Evolutionary conservation across 2,329 filamentous ascomycete genomes (phyloP).

Genomic region (Xylaria multiplex): DNA sequence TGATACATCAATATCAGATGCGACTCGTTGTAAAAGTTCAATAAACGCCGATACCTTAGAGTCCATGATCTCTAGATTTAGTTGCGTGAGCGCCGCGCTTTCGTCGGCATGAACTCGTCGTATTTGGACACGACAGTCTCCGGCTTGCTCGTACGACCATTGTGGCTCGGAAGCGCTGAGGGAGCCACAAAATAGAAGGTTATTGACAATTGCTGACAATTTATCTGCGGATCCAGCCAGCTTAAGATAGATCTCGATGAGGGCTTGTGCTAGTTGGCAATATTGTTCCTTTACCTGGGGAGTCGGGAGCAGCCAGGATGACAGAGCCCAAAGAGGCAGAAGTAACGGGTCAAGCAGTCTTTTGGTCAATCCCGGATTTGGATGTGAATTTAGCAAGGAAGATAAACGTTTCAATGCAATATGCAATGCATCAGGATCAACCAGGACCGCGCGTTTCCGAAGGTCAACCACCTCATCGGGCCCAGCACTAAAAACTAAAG

Average conservation of each 20-base stretch:
- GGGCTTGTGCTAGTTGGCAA: constrained; percentile 57
- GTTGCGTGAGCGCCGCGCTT: constrained; percentile 32
- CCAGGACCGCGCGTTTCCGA: constrained; percentile 55
- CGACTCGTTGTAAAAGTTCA: constrained; percentile 59
- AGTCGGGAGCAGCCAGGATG: constrained; percentile 59
- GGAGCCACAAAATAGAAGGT: constrained; percentile 67
- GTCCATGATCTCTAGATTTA: constrained; percentile 59
- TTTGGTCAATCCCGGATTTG: constrained; percentile 72
- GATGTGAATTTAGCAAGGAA: constrained; percentile 69
- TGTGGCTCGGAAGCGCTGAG: constrained; percentile 43
- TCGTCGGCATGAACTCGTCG: constrained; percentile 48
- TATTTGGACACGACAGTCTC: constrained; percentile 63
- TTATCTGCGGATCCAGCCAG: constrained; percentile 64
- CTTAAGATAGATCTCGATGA: constrained; percentile 68
- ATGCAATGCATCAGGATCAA: constrained; percentile 59
- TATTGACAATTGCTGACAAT: constrained; percentile 60
- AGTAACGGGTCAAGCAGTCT: constrained; percentile 68
- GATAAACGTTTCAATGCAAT: constrained; percentile 65
- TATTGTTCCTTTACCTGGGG: constrained; percentile 52
- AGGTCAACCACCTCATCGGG: constrained; percentile 58
- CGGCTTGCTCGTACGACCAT: constrained; percentile 65
- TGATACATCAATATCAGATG: constrained; percentile 66
- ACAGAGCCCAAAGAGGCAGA: constrained; percentile 70
- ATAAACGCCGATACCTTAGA: constrained; percentile 60
- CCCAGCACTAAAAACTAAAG: constrained; percentile 45